A percentile compares a stretch with the other conserved stretches of the same genome.
These are phyloP conservation scores for Scheffersomyces insectosa DNA, from an alignment of 1,139 yeast genomes.

Conservation along the genomic window DNA sequence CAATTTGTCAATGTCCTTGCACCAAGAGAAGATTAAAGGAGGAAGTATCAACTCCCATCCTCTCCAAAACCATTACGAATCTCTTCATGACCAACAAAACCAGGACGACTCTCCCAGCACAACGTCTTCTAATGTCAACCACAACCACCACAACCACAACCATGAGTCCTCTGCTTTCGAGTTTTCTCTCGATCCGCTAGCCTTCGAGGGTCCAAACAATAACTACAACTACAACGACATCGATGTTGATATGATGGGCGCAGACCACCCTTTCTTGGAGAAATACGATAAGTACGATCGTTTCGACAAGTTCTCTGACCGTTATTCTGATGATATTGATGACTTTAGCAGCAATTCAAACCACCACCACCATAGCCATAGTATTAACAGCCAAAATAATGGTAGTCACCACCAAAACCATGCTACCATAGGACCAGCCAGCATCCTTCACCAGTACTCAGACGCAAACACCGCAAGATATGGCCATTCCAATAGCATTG, in stretches of 20 bases:
- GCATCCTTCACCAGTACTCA: constrained; percentile 7
- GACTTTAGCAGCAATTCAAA: background rate
- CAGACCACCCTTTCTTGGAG: too few relatives aligned
- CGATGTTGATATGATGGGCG: background rate
- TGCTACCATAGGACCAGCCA: constrained; percentile 10
- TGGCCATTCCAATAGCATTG: constrained; percentile 10
- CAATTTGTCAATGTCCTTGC: constrained; percentile 17
- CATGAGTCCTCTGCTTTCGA: constrained; percentile 18
- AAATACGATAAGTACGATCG: too few relatives aligned
- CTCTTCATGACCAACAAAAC: background rate
- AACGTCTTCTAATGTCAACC: background rate
- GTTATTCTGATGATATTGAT: background rate
- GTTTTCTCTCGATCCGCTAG: constrained; percentile 35
- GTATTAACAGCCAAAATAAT: background rate
- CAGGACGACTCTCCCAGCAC: constrained; percentile 1
- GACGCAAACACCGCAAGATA: constrained; percentile 2
- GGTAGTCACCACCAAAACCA: too few relatives aligned
- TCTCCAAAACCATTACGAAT: background rate
- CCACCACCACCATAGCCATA: background rate
- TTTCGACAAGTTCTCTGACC: background rate
- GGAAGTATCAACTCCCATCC: background rate
- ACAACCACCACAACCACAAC: background rate
- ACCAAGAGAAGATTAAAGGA: constrained; percentile 5
- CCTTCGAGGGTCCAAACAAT: constrained; percentile 34
- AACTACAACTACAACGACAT: constrained; percentile 14